These are phyloP conservation scores for Suaeda aralocaspica DNA, from an alignment of 148 eudicot species.

Conservation along the genomic window DNA sequence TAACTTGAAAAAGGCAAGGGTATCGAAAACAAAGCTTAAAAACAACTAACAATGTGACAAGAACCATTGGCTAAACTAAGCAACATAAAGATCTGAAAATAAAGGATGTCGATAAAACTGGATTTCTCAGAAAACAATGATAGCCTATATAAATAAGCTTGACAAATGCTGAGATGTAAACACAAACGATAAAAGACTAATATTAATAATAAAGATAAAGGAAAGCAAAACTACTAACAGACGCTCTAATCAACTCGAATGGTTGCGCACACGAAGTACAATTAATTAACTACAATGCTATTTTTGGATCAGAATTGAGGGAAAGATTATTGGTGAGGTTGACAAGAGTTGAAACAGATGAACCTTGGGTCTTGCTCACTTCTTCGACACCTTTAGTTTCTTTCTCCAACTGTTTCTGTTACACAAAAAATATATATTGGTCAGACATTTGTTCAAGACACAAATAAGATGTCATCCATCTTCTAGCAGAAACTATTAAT, in stretches of 20 bases:
- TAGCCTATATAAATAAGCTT: not conserved
- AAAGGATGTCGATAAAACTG: not conserved
- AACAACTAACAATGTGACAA: not conserved
- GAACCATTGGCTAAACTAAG: not conserved
- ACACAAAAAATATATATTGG: not conserved
- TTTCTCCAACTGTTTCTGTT: slow-evolving; percentile 32
- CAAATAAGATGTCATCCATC: no score
- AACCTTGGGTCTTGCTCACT: slow-evolving; percentile 15
- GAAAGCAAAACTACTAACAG: slow-evolving; percentile 10
- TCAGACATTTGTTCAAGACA: not conserved
- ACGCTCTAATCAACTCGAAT: slow-evolving; percentile 4
- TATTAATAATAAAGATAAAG: not conserved
- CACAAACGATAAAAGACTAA: not conserved
- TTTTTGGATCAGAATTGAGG: slow-evolving; percentile 37
- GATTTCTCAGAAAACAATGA: not conserved
- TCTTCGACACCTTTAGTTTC: slow-evolving; percentile 30
- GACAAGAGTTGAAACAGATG: slow-evolving; percentile 40
- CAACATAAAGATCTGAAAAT: not conserved
- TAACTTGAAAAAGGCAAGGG: no score
- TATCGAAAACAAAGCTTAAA: not conserved
- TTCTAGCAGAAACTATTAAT: no score
- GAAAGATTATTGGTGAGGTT: slow-evolving; percentile 57
- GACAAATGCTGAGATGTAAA: slow-evolving; percentile 1
- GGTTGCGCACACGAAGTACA: not conserved
- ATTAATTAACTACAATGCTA: slow-evolving; percentile 13